Conservation (phyloP, 305 asterid species). For the Solanum hybrid region DNA sequence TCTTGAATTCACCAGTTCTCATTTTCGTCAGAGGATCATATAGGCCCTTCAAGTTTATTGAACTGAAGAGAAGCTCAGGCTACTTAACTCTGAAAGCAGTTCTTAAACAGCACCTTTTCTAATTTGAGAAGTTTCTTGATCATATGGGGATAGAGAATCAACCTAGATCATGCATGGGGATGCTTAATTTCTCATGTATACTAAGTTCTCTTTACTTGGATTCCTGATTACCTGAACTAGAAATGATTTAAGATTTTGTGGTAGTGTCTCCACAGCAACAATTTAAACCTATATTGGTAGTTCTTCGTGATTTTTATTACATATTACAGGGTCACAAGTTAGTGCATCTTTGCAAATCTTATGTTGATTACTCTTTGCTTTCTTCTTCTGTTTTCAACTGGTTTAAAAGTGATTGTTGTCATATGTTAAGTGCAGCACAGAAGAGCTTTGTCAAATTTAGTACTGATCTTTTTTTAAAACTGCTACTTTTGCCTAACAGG, state of each 20-base stretch:
- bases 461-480: background rate
- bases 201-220: background rate
- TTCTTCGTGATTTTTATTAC: background rate
- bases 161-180: constrained; percentile 1
- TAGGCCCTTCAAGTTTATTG: background rate
- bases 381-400: background rate
- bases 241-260: background rate
- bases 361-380: background rate
- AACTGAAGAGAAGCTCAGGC: background rate
- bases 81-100: background rate
- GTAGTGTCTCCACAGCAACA: background rate
- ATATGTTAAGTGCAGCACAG: background rate
- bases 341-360: background rate
- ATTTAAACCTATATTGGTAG: background rate
- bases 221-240: background rate
- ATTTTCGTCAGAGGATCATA: background rate
- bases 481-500: constrained; percentile 34
- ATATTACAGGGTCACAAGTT: background rate
- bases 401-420: background rate
- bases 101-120: background rate
- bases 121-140: background rate
- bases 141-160: background rate
- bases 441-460: background rate
- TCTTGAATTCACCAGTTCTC: background rate
- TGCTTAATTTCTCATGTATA: background rate